phyloP scores from a whole-genome alignment of 2,329 filamentous ascomycete species.

The Diatrype stigma region DNA sequence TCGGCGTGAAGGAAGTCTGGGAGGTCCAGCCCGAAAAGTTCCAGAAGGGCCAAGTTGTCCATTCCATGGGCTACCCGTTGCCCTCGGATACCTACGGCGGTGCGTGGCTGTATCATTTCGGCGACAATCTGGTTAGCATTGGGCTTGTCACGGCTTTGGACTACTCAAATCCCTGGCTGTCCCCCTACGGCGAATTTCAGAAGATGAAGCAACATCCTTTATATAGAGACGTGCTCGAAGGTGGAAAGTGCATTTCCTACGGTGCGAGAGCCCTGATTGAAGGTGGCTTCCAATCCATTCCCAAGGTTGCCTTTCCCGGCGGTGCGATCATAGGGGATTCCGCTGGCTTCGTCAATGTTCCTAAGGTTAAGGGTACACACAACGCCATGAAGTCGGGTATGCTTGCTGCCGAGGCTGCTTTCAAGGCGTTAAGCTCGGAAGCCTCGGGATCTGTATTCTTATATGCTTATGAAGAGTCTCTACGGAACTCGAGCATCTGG shows the following conservation, averaged over 20 bases:
- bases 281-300: constrained; percentile 95
- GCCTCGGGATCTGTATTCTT: constrained; percentile 76
- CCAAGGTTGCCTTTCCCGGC: constrained; percentile 93
- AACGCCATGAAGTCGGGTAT: constrained; percentile 98
- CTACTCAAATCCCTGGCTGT: constrained; percentile 94
- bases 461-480: constrained; percentile 86
- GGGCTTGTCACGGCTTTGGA: constrained; percentile 91
- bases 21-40: constrained; percentile 93
- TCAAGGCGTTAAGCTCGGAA: constrained; percentile 60
- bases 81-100: constrained; percentile 89
- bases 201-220: constrained; percentile 98
- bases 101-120: constrained; percentile 99
- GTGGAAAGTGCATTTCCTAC: constrained; percentile 96
- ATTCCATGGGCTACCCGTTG: constrained; percentile 91
- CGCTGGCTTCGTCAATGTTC: constrained; percentile 93
- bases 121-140: constrained; percentile 90
- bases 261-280: constrained; percentile 88
- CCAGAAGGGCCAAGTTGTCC: constrained; percentile 75
- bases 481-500: constrained; percentile 87
- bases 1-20: constrained; percentile 97
- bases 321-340: constrained; percentile 95
- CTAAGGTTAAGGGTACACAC: constrained; percentile 97
- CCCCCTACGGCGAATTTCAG: constrained; percentile 94
- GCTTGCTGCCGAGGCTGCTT: constrained; percentile 89
- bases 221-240: constrained; percentile 81